Evolutionary conservation across 345 rosid genomes (phyloP), one percentile per base, ranked within the genome.

Genomic region (Pugionium cornutum): DNA sequence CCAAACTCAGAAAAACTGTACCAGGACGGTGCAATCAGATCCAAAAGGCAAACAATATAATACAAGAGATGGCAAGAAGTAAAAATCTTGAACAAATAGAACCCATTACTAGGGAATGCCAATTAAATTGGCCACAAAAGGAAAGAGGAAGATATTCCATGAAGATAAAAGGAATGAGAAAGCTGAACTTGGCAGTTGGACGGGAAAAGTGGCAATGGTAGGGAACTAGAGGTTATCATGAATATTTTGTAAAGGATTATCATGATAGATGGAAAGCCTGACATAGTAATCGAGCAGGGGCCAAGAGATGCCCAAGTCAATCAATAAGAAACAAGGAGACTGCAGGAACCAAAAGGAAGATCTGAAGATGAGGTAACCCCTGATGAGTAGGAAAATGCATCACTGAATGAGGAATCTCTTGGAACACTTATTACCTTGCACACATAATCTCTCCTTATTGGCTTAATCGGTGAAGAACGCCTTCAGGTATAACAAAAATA

Each of bases 401-500:
- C 77, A 77, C 11, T 66, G 70, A 77, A 81, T 51, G 79, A 78
- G 51, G 83, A 80, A 72, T 69, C 87, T 79, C 89, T 82, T 66
- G 78, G 67, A 42, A 61, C 68, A 50, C 72, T 74, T 64, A 83
- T 88, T 90, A 94, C 97, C 99, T 94, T 94, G 95, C 96, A 88
- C 70, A 85, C 78, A 88, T 94, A 90, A 72, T 94, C 97, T 79
- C 97, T 90, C 76, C 96, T 84, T 86, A 88, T 83, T 76, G 92
- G 94, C 81, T 80, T 88, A 85, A 83, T 69, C 32, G 95, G 97
- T 84, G 99, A 83, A 70, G 75, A 85, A 57, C 87, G 97, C 99
- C 97, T 90, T 94, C 99, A 94, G 72, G 86, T 88, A 90, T 81
- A 84, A 86, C 80, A 90, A 91, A 92, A 81, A 87, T 47, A 75